Percentiles rank a stretch among this genome's conserved stretches.
These are phyloP conservation scores for Puccinia novopanici DNA, from an alignment of 1,284 basidiomycete genomes.

Conservation along the genomic window DNA sequence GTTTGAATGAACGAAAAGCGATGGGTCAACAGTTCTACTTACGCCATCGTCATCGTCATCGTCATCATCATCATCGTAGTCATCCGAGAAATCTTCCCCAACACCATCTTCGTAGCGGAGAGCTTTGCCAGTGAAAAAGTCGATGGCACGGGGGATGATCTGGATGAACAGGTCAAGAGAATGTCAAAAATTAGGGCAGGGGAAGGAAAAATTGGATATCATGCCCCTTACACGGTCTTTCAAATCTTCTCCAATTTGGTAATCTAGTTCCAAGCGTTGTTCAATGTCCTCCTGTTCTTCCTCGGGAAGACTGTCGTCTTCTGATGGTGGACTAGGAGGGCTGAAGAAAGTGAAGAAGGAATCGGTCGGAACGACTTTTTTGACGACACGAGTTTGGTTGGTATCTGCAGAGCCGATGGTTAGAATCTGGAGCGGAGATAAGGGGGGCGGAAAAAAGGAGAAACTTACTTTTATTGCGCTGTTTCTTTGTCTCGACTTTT, in stretches of 20 bases:
- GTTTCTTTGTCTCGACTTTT: conserved; percentile 49
- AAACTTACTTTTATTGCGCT: conserved; percentile 48
- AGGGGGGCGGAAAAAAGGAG: not conserved
- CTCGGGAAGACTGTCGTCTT: conserved; percentile 49
- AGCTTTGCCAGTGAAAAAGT: conserved; percentile 50
- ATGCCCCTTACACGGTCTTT: conserved; percentile 38
- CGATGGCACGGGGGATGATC: conserved; percentile 50
- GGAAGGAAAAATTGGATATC: not conserved
- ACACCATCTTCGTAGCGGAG: conserved; percentile 44
- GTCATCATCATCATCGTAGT: conserved; percentile 47
- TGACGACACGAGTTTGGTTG: conserved; percentile 49
- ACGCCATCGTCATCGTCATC: conserved; percentile 37
- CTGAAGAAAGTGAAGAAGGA: conserved; percentile 50
- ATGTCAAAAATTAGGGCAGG: not conserved
- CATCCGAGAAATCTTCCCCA: conserved; percentile 46
- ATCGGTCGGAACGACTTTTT: conserved; percentile 50
- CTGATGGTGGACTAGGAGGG: conserved; percentile 39
- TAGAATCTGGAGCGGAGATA: not conserved
- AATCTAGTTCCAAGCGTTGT: conserved; percentile 47
- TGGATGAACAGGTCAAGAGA: conserved; percentile 2
- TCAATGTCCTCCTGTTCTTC: conserved; percentile 50
- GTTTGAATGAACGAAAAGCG: not conserved
- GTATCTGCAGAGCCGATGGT: conserved; percentile 32
- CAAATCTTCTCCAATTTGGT: conserved; percentile 50
- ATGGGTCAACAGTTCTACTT: not conserved